Base-by-base conservation (phyloP, 495 filamentous ascomycete genomes). In the Xylaria venustula region DNA sequence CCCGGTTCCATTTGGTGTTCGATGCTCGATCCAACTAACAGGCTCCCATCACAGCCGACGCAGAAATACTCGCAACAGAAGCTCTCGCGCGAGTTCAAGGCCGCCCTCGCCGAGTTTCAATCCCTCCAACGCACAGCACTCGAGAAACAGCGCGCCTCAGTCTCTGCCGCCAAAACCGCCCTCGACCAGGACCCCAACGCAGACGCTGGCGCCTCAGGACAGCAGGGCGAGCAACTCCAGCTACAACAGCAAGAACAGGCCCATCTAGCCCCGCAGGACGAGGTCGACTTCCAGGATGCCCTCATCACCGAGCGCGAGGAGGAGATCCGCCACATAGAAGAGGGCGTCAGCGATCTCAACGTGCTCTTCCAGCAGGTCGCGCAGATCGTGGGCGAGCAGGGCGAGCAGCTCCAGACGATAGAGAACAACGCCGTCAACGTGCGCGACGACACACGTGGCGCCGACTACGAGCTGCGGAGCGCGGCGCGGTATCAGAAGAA, bases 211-310 rank as follows among this genome's bases (percentile, higher is more conserved):
- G 67, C 58, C 20, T 47, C 67, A 54, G 64, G 78, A 3, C 75
- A 71, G 36, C 62, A 67, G 12, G 62, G 72, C 60, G 75, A 80
- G 26, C 81, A 83, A 51, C 81, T 84, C 54, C 84, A 88, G 63
- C 79, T 83, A 26, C 90, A 92, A 67, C 82, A 93, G 55, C 85
- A 93, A 68, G 86, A 94, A 64, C 84, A 90, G 66, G 79, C 88
- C 25, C 90, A 88, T 15, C 83, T 98, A 1, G 94, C 94, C 1
- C 84, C 92, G 36, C 94, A 99, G 71, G 88, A 90, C 68, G 94
- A 99, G 67, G 94, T 99, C 51, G 92, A 98, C 68, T 99, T 98
- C 79, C 95, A 99, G 69, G 95, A 98, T 62, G 86, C 88, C 11
- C 77, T 99, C 34, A 98, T 99, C 70, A 85, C 93, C 61, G 93